Percentiles rank a stretch among this genome's conserved stretches.
These are phyloP conservation scores for Pyrenula aspistea DNA, from an alignment of 495 filamentous ascomycete genomes.

Conservation along the genomic window DNA sequence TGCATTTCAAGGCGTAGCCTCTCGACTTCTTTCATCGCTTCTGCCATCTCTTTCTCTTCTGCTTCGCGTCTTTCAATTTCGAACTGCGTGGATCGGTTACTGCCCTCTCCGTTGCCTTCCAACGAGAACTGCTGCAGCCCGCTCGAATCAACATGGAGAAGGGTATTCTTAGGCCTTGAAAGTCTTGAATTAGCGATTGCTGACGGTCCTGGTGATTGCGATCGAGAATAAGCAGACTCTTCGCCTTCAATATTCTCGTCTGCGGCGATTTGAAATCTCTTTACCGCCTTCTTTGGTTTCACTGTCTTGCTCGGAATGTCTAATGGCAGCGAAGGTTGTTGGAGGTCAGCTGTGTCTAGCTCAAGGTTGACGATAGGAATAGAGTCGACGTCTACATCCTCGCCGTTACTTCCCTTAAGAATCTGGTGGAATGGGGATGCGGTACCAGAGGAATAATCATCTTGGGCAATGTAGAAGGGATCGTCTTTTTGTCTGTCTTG, in stretches of 20 bases:
- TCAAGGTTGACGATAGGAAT: constrained; percentile 93
- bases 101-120: constrained; percentile 32
- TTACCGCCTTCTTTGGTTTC: constrained; percentile 10
- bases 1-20: constrained; percentile 87
- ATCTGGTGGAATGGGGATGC: constrained; percentile 65
- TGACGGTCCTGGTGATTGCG: constrained; percentile 6
- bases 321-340: constrained; percentile 5
- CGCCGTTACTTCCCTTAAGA: constrained; percentile 52
- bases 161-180: constrained; percentile 33
- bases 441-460: constrained; percentile 32
- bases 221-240: constrained; percentile 1
- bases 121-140: constrained; percentile 56
- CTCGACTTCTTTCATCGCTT: constrained; percentile 27
- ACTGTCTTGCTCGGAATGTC: constrained; percentile 3
- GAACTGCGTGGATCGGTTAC: too few relatives aligned
- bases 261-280: constrained; percentile 45
- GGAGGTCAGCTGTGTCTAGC: constrained; percentile 28
- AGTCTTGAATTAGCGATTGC: constrained; percentile 17
- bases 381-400: constrained; percentile 75
- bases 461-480: constrained; percentile 77
- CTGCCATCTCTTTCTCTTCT: constrained; percentile 71
- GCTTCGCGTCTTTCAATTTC: constrained; percentile 22
- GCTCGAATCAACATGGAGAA: constrained; percentile 79
- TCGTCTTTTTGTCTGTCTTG: constrained; percentile 77
- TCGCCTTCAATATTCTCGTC: constrained; percentile 43